Conservation (phyloP, 225 moss, liverwort and hornwort species). For the Straminergon stramineum region DNA sequence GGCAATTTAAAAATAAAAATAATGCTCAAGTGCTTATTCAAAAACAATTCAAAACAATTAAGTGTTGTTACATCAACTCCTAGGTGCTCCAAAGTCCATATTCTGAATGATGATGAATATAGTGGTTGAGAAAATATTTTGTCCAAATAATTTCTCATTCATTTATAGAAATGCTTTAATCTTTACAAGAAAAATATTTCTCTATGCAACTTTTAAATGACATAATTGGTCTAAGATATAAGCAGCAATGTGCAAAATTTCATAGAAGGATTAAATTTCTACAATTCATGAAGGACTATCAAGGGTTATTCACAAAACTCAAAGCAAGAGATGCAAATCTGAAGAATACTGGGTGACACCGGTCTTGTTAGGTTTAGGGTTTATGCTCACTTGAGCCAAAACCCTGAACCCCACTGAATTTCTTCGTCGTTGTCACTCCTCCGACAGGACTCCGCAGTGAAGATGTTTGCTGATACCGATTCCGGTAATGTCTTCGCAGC, state of each 20-base stretch:
- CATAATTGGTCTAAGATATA: background rate
- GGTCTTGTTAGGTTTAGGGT: background rate
- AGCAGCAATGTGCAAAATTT: background rate
- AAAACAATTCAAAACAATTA: background rate
- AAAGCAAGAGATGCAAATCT: background rate
- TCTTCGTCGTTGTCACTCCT: background rate
- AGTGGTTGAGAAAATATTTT: background rate
- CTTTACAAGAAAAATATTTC: background rate
- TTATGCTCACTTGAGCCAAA: background rate
- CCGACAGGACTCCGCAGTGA: background rate
- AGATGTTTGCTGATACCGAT: background rate
- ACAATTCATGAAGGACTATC: background rate
- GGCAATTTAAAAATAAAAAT: background rate
- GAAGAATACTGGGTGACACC: background rate
- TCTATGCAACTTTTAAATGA: no score
- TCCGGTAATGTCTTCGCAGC: background rate
- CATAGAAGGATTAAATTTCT: background rate
- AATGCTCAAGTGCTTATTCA: background rate
- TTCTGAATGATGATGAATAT: rapidly evolving
- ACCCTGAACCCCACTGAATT: background rate
- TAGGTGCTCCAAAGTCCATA: background rate
- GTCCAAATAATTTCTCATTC: background rate
- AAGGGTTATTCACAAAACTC: background rate
- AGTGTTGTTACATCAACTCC: background rate
- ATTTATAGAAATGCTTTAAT: background rate